Evolutionary conservation across 331 rosid genomes (phyloP).

Genomic region (Saraca asoca): DNA sequence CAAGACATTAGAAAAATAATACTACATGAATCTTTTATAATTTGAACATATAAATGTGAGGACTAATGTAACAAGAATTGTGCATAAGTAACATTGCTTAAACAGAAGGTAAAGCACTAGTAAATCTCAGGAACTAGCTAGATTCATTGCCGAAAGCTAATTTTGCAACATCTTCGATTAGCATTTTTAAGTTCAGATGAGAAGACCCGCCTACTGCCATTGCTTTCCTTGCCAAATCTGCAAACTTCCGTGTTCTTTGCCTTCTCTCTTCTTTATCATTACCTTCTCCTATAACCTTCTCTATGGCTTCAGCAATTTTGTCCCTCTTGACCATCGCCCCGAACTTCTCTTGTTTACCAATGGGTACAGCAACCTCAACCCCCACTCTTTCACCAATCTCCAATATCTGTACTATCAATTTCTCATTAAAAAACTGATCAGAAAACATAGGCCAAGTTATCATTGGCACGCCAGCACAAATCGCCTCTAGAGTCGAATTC

Average conservation of each 20-base stretch:
- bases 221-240: constrained; percentile 28
- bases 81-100: too few relatives aligned
- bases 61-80: too few relatives aligned
- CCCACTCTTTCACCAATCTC: constrained; percentile 38
- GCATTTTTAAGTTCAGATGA: constrained; percentile 6
- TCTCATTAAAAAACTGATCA: constrained; percentile 44
- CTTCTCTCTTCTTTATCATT: constrained; percentile 33
- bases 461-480: constrained; percentile 39
- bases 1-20: too few relatives aligned
- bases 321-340: constrained; percentile 29
- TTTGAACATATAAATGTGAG: too few relatives aligned
- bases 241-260: constrained; percentile 7
- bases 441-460: constrained; percentile 44
- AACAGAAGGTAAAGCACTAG: too few relatives aligned
- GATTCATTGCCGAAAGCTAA: too few relatives aligned
- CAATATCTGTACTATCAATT: constrained; percentile 33
- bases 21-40: too few relatives aligned
- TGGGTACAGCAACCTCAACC: constrained; percentile 1
- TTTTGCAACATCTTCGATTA: too few relatives aligned
- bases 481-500: constrained; percentile 41
- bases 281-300: constrained; percentile 28
- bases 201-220: constrained; percentile 38
- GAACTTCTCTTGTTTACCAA: background rate
- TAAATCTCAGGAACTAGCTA: too few relatives aligned
- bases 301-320: constrained; percentile 30